Evolutionary conservation across 164 flowering plant species (phyloP).

Genomic region (Aristolochia fimbriata): DNA sequence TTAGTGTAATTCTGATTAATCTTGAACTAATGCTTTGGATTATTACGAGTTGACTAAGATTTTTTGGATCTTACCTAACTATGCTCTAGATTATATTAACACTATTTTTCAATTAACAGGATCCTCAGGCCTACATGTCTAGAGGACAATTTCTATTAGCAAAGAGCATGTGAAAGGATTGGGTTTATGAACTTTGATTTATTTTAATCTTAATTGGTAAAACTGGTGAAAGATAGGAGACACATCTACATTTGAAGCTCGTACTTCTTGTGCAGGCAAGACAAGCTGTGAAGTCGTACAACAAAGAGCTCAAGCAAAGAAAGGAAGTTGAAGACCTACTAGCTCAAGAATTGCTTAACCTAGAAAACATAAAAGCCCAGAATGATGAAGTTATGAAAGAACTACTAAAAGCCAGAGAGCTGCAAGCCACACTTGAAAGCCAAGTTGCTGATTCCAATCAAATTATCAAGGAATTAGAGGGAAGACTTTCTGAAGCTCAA

Average conservation of each 20-base stretch:
- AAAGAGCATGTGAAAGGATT: neutral
- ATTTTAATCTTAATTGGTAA: neutral
- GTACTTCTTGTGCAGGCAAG: slow-evolving; percentile 33
- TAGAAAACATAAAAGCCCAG: slow-evolving; percentile 32
- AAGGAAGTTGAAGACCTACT: slow-evolving; percentile 43
- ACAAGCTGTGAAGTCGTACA: slow-evolving; percentile 36
- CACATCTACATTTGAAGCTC: neutral
- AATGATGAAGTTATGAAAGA: slow-evolving; percentile 27
- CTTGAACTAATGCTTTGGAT: too few species aligned
- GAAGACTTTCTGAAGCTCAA: slow-evolving; percentile 53
- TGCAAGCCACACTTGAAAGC: slow-evolving; percentile 34
- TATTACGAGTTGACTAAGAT: too few species aligned
- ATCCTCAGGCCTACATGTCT: too few species aligned
- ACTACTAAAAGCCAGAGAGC: slow-evolving; percentile 29
- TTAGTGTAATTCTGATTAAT: too few species aligned
- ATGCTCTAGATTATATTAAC: too few species aligned
- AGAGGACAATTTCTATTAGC: too few species aligned
- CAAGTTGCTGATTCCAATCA: slow-evolving; percentile 28
- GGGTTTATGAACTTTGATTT: neutral
- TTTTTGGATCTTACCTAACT: too few species aligned
- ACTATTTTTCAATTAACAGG: too few species aligned
- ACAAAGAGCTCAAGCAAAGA: slow-evolving; percentile 33
- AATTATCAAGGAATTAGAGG: slow-evolving; percentile 38
- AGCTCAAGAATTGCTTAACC: slow-evolving; percentile 29
- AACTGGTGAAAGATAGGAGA: neutral